Evolutionary conservation across 148 eudicot genomes (phyloP), one percentile per base, ranked within the genome.

Genomic region (Nepenthes mirabilis): DNA sequence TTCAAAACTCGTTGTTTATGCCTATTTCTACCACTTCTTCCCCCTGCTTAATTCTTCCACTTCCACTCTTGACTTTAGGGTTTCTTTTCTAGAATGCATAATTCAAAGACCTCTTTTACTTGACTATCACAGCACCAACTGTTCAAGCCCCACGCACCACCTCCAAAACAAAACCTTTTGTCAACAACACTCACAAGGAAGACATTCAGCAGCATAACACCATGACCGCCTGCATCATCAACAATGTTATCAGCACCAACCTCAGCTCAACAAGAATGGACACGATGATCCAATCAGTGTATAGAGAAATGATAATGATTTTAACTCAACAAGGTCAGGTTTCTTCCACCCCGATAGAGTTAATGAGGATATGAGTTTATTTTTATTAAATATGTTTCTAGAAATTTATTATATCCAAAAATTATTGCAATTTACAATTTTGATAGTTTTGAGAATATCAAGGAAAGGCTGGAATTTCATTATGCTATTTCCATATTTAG

Each of bases 191-290:
- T 54, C 94, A 96, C 33, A 85, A 85, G 45, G 88, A 91, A 36
- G 96, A 91, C 80, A 80, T 91, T 72, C 86, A 96, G 1, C 79
- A 75, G 36, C 86, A 83, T 40, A 91, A 91, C 81, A 91, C 88
- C 65, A 47, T 76, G 43, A 78, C 97, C 14, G 97, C 90, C 0
- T 77, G 80, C n/a, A 56, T 94, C 14, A 91, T 91, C 12, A 86
- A 96, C 5, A 80, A 88, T 43, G 81, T 94, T 53, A 94, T 91
- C 11, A 82, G 96, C 0, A 91, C 98, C 5, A 72, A 79, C 32
- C 79, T 91, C 1, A 96, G 97, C 0, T 94, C 97, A 1, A 88
- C 83, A 37, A 96, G 98, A 11, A 88, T 91, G 98, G 98, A 91
- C 82, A 91, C 88, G 68, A 91, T 91, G 98, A 91, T 91, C 62